A percentile compares a stretch with the other conserved stretches of the same genome.
Evolutionary conservation across 179 eudicot species (phyloP).

Genomic region (Silene coronaria): DNA sequence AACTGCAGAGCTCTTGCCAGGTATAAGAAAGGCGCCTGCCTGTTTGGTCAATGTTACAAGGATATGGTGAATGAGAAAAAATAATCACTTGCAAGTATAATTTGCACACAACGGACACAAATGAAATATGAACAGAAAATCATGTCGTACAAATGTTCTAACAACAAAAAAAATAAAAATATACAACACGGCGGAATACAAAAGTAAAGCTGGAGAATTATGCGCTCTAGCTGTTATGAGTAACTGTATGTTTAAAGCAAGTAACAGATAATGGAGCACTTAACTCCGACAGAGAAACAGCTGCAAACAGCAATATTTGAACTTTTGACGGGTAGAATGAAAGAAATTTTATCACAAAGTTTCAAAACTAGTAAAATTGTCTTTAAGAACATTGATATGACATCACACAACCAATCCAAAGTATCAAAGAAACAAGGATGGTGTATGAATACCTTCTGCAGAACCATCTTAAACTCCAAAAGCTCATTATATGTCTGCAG

Average conservation of each 20-base stretch:
- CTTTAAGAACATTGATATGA: background rate
- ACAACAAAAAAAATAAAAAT: background rate
- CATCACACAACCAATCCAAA: background rate
- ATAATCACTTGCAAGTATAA: background rate
- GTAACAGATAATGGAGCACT: background rate
- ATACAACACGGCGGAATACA: background rate
- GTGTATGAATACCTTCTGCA: conserved; percentile 67
- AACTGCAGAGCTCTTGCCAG: conserved; percentile 54
- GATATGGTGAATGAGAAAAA: background rate
- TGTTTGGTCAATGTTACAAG: conserved; percentile 31
- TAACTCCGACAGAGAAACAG: background rate
- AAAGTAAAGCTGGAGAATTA: background rate
- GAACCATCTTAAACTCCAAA: conserved; percentile 87
- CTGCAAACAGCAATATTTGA: background rate
- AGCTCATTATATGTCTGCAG: conserved; percentile 77
- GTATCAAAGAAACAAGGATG: conserved; percentile 3
- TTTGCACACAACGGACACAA: background rate
- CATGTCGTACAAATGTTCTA: background rate
- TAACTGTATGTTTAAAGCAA: background rate
- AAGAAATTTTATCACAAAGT: background rate
- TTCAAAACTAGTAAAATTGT: background rate
- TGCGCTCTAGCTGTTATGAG: background rate
- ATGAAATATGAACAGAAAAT: conserved; percentile 6
- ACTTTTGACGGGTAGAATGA: background rate
- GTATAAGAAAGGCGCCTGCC: conserved; percentile 84